Conservation (phyloP, 2,329 filamentous ascomycete genomes). For the Didymellaceae sp. region DNA sequence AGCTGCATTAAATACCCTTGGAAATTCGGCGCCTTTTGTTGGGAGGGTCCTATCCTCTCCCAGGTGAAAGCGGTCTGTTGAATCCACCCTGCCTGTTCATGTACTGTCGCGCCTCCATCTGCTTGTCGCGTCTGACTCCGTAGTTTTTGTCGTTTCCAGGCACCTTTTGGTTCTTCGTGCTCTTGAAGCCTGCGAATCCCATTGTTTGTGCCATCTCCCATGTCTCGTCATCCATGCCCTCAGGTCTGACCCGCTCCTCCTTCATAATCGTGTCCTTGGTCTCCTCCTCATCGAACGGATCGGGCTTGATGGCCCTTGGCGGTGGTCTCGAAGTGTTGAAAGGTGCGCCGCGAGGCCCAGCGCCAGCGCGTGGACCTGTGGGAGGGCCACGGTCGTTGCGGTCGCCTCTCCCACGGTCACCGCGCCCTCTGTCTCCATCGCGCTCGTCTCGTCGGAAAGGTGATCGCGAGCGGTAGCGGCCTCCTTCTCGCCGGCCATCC, state of each 20-base stretch:
- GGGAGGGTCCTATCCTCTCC: conserved; percentile 12
- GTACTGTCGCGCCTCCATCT: conserved; percentile 94
- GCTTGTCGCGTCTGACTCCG: conserved; percentile 88
- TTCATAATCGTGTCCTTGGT: conserved; percentile 39
- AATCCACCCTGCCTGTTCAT: conserved; percentile 88
- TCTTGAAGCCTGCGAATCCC: conserved; percentile 86
- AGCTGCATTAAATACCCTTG: neutral
- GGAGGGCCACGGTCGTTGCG: conserved; percentile 26
- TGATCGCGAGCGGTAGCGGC: conserved; percentile 39
- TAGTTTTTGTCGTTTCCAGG: conserved; percentile 81
- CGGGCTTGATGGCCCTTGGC: conserved; percentile 4
- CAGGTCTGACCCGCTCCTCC: conserved; percentile 34
- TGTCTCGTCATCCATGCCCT: conserved; percentile 66
- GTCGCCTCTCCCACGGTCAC: conserved; percentile 22
- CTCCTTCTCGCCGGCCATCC: conserved; percentile 29
- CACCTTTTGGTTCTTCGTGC: conserved; percentile 88
- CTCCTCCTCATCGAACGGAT: conserved; percentile 22
- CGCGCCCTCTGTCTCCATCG: conserved; percentile 24
- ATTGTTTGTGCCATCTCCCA: conserved; percentile 83
- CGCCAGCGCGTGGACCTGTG: conserved; percentile 34
- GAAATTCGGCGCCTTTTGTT: neutral
- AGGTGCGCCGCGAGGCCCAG: conserved; percentile 17
- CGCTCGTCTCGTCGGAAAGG: conserved; percentile 32
- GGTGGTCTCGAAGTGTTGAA: neutral
- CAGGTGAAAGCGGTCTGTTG: conserved; percentile 73